Percentiles rank a stretch among this genome's conserved stretches.
These are phyloP conservation scores for Paxillus rubicundulus DNA, from an alignment of 768 basidiomycete genomes.

Conservation along the genomic window DNA sequence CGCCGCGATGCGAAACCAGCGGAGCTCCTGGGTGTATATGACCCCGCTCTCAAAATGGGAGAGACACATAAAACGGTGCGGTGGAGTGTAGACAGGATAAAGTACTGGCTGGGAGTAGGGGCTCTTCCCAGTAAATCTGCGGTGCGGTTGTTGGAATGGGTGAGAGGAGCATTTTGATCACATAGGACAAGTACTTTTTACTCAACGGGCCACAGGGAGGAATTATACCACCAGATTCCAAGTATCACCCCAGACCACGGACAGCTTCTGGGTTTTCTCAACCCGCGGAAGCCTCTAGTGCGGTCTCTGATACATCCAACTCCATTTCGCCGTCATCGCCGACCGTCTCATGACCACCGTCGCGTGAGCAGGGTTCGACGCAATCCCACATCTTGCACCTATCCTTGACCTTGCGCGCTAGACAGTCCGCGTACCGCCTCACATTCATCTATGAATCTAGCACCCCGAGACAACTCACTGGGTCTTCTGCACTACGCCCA, in stretches of 20 bases:
- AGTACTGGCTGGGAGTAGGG: conserved; percentile 84
- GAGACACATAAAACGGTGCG: conserved; percentile 68
- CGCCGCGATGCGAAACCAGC: conserved; percentile 82
- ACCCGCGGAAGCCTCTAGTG: not conserved
- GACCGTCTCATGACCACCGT: conserved; percentile 10
- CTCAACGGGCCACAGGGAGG: conserved; percentile 47
- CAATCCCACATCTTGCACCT: not conserved
- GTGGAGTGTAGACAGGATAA: conserved; percentile 90
- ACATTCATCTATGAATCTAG: not conserved
- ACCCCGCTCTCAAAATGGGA: conserved; percentile 58
- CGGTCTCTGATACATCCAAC: not conserved
- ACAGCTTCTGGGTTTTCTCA: conserved; percentile 5
- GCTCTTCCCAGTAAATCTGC: conserved; percentile 81
- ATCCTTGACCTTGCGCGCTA: not conserved
- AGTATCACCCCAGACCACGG: conserved; percentile 44
- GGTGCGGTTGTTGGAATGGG: conserved; percentile 73
- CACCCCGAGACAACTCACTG: not conserved
- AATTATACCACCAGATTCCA: conserved; percentile 55
- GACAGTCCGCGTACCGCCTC: not conserved
- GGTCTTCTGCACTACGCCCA: conserved; percentile 2
- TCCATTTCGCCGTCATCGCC: not conserved
- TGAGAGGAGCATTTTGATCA: conserved; percentile 31
- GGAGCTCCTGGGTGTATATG: conserved; percentile 83
- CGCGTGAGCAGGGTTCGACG: not conserved
- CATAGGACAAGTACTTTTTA: not conserved